Conservation (phyloP, 331 rosid species). For the Quercus tomentella region DNA sequence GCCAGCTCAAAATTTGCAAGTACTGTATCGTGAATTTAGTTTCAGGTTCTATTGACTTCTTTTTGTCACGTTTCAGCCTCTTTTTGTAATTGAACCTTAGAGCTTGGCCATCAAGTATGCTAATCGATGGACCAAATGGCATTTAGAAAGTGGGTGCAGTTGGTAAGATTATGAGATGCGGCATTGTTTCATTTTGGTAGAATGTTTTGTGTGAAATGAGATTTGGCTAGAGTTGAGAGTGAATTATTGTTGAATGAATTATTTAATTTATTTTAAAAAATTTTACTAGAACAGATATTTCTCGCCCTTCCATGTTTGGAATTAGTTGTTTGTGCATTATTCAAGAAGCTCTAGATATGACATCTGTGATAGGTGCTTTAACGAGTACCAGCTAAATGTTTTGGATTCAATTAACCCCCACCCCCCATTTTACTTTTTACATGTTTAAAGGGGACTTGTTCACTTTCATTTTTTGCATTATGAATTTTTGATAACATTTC, state of each 20-base stretch:
- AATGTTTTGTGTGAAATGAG: constrained; percentile 40
- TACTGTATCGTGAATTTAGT: not conserved
- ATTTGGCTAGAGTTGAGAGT: constrained; percentile 30
- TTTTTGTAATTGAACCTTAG: constrained; percentile 67
- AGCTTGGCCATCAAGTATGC: constrained; percentile 8
- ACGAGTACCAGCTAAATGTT: too few species aligned
- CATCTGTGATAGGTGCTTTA: too few species aligned
- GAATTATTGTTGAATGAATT: constrained; percentile 24
- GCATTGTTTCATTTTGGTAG: constrained; percentile 23
- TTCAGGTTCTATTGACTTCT: not conserved
- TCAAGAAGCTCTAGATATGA: too few species aligned
- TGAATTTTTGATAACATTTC: too few species aligned
- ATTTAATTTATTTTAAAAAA: not conserved
- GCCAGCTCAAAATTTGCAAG: not conserved
- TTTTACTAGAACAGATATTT: constrained; percentile 1
- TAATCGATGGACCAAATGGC: constrained; percentile 19
- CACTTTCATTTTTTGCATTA: too few species aligned
- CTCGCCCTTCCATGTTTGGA: not conserved
- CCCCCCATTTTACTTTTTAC: too few species aligned
- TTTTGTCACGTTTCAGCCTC: constrained; percentile 48
- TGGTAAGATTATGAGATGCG: constrained; percentile 26
- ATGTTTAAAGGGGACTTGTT: too few species aligned
- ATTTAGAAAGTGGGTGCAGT: constrained; percentile 19
- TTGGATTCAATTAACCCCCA: too few species aligned
- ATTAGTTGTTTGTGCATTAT: not conserved